Evolutionary conservation across 805 yeast genomes (phyloP).

Genomic region (Wilhelminamyces savonicus): DNA sequence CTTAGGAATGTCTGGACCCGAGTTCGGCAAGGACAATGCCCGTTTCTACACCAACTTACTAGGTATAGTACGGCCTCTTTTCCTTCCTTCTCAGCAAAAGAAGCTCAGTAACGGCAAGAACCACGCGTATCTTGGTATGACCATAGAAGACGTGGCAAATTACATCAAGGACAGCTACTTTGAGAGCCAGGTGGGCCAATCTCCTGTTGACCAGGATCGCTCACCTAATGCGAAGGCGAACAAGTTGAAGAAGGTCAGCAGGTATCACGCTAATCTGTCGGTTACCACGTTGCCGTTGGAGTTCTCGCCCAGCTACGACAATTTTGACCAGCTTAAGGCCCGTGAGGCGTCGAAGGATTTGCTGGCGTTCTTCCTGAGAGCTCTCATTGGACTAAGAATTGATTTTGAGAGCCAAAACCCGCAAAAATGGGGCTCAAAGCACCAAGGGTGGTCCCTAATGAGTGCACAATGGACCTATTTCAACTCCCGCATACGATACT

Average conservation of each 20-base stretch:
- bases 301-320: conserved; percentile 2
- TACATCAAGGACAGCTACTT: conserved; percentile 14
- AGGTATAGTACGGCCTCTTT: conserved; percentile 15
- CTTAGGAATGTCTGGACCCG: conserved; percentile 9
- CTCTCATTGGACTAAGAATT: conserved; percentile 12
- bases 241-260: no score
- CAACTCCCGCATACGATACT: conserved; percentile 18
- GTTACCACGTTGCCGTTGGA: no score
- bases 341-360: conserved; percentile 26
- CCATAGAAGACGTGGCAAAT: conserved; percentile 23
- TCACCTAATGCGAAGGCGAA: no score
- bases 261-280: no score
- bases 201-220: no score
- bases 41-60: conserved; percentile 15
- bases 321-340: conserved; percentile 16
- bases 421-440: background rate
- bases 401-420: conserved; percentile 1
- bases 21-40: conserved; percentile 11
- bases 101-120: conserved; percentile 13
- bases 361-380: conserved; percentile 15
- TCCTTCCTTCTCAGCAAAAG: conserved; percentile 18
- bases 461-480: conserved; percentile 22
- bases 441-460: conserved; percentile 15
- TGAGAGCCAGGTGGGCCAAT: no score
- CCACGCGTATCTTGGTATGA: conserved; percentile 17